These are phyloP conservation scores for Quercus tomentella DNA, from an alignment of 331 rosid species.

Conservation along the genomic window DNA sequence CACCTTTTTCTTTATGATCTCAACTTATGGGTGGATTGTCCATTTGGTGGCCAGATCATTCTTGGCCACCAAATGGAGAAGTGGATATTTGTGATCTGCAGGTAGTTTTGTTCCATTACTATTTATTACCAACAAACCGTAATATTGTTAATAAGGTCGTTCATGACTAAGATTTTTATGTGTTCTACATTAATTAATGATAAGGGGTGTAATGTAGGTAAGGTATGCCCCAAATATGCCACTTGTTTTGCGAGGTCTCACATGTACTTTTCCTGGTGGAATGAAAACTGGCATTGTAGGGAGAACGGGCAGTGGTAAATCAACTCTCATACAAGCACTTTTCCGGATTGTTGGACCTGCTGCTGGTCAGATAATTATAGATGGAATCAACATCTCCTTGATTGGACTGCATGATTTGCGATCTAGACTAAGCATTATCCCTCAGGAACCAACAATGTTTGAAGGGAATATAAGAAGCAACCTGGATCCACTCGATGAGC, in stretches of 20 bases:
- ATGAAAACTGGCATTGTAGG: slow-evolving; percentile 82
- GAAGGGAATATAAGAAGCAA: slow-evolving; percentile 84
- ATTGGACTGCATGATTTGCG: slow-evolving; percentile 76
- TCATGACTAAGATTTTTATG: background rate
- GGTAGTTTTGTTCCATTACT: slow-evolving; percentile 9
- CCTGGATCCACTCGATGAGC: slow-evolving; percentile 55
- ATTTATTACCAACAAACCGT: background rate
- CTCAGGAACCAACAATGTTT: slow-evolving; percentile 95
- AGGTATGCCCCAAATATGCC: slow-evolving; percentile 69
- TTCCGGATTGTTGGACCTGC: slow-evolving; percentile 61
- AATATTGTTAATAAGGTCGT: rapidly evolving
- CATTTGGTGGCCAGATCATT: slow-evolving; percentile 21
- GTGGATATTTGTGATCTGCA: slow-evolving; percentile 38
- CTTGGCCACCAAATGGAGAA: slow-evolving; percentile 44
- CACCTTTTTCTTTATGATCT: background rate
- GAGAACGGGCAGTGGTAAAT: slow-evolving; percentile 87
- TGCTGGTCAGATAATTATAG: slow-evolving; percentile 61
- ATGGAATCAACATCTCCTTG: slow-evolving; percentile 40
- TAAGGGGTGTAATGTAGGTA: background rate
- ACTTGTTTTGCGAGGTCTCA: slow-evolving; percentile 67
- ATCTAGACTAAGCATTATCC: slow-evolving; percentile 74
- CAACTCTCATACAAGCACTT: slow-evolving; percentile 68
- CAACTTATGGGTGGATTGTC: background rate
- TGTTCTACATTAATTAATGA: too few relatives aligned
- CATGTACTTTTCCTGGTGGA: slow-evolving; percentile 71